Base-by-base conservation (phyloP, 768 basidiomycete species). In the Piloderma croceum region DNA sequence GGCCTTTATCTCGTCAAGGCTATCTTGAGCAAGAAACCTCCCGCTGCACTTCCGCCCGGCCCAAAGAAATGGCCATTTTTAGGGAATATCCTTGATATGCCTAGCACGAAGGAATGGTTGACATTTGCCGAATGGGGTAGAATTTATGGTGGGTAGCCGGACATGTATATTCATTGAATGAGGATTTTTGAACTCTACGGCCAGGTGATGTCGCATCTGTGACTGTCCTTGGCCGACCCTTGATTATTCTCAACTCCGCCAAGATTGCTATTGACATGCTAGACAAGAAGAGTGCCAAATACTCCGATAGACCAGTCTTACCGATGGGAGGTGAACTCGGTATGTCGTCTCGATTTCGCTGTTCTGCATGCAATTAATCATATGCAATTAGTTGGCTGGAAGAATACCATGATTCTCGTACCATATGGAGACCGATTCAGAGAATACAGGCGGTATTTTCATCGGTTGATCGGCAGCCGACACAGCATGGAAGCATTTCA, bases 361-460 rank as follows among this genome's bases (percentile, higher is more conserved):
- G n/a, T n/a, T n/a, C n/a, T n/a, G n/a, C n/a, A n/a, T n/a, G n/a
- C n/a, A n/a, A n/a, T n/a, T n/a, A n/a, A n/a, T n/a, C n/a, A n/a
- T n/a, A n/a, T n/a, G n/a, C n/a, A n/a, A n/a, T n/a, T n/a, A n/a
- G 66, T 73, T 22, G 76, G 76, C 31, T 77, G 76, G 76, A 76
- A 74, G 43, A 71, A 76, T 39, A 71, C 72, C 0, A 65, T 76
- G 20, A 74, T 70, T 17, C 65, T 77, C 33, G 55, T 76, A n/a
- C 73, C 70, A n/a, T 77, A 76, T 43, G 71, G 73, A 42, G 71
- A 76, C 49, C 71, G 74, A 34, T 73, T 76, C 49, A 72, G 73
- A 36, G 70, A 70, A 45, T 76, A 64, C 51, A 69, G 76, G 39
- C 69, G 69, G 45, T 58, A 73, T 31, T 75, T 75, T 44, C 73